A percentile compares a stretch with the other conserved stretches of the same genome.
Evolutionary conservation across 345 rosid species (phyloP).

Genomic region (Xanthoceras sorbifolium): DNA sequence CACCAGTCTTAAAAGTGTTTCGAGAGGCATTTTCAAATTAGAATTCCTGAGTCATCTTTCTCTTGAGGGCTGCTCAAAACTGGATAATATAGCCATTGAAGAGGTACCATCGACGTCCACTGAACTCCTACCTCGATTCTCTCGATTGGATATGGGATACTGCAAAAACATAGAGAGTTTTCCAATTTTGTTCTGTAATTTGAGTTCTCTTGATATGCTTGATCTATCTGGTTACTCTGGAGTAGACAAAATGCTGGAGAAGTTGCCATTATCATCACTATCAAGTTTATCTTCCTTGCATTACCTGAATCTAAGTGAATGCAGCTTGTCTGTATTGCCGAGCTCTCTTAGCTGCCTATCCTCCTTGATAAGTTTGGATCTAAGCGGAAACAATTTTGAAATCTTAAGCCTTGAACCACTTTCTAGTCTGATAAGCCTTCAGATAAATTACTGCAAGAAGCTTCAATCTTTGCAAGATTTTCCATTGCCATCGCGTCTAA

Average conservation of each 20-base stretch:
- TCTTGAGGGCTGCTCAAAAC: slow-evolving; percentile 4
- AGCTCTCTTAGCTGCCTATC: background rate
- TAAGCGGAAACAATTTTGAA: background rate
- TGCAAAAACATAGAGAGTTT: slow-evolving; percentile 8
- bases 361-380: background rate
- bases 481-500: background rate
- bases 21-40: background rate
- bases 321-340: background rate
- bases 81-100: slow-evolving; percentile 4
- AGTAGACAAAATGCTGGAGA: background rate
- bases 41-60: background rate
- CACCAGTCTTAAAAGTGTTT: background rate
- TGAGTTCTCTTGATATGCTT: background rate
- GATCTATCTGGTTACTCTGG: background rate
- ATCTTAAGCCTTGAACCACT: background rate
- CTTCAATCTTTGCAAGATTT: background rate
- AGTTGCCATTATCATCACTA: background rate
- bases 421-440: background rate
- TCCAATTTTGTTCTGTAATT: background rate
- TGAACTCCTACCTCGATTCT: background rate
- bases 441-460: background rate
- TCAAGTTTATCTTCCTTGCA: background rate
- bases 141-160: background rate
- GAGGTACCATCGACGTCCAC: slow-evolving; percentile 18
- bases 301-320: no score